Evolutionary conservation across 1,139 yeast genomes (phyloP).

Genomic region (Magnusiomyces clavatus): DNA sequence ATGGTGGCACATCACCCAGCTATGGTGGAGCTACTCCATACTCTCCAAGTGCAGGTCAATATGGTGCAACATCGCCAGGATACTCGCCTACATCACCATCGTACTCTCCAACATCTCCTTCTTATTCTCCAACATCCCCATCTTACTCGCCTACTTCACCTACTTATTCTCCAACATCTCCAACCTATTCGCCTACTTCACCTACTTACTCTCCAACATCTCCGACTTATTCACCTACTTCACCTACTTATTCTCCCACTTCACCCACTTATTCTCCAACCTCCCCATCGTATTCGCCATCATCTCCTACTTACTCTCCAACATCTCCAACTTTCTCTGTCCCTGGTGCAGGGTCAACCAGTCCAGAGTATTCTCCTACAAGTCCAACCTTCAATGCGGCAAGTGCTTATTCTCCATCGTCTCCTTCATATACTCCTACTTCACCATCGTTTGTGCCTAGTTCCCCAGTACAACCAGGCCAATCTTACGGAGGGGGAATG

Average conservation of each 20-base stretch:
- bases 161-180: slow-evolving; percentile 58
- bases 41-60: slow-evolving; percentile 4
- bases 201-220: slow-evolving; percentile 68
- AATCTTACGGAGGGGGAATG: no score
- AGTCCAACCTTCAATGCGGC: slow-evolving; percentile 62
- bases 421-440: slow-evolving; percentile 56
- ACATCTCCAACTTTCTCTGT: slow-evolving; percentile 57
- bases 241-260: slow-evolving; percentile 52
- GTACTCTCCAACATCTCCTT: slow-evolving; percentile 62
- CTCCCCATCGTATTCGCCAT: slow-evolving; percentile 66
- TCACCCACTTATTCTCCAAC: slow-evolving; percentile 51
- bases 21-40: slow-evolving; percentile 3
- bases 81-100: slow-evolving; percentile 64
- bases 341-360: slow-evolving; percentile 58
- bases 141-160: slow-evolving; percentile 67
- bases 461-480: no score
- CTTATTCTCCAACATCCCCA: slow-evolving; percentile 61
- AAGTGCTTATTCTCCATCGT: slow-evolving; percentile 54
- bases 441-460: not conserved
- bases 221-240: slow-evolving; percentile 57
- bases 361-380: slow-evolving; percentile 45
- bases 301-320: slow-evolving; percentile 55
- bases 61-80: slow-evolving; percentile 46
- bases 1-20: slow-evolving; percentile 54
- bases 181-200: slow-evolving; percentile 61